Evolutionary conservation across 164 flowering plant species (phyloP).

Genomic region (Aristolochia californica): DNA sequence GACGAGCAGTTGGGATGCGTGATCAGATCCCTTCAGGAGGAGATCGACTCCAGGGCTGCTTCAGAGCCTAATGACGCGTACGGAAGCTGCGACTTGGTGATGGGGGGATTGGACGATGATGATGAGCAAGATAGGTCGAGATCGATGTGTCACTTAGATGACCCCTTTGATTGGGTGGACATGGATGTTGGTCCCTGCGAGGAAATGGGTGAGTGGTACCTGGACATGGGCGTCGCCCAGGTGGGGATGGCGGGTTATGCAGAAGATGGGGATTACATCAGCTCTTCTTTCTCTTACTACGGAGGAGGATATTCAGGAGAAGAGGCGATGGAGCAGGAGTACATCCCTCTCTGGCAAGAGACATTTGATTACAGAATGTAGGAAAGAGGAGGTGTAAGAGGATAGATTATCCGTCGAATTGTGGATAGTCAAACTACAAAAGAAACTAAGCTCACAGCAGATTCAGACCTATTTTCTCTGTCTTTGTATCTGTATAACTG

Average conservation of each 20-base stretch:
- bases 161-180: constrained; percentile 24
- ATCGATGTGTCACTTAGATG: constrained; percentile 2
- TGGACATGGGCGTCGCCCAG: constrained; percentile 18
- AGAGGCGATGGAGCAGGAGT: constrained; percentile 16
- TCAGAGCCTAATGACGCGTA: too few species aligned
- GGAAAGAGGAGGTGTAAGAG: background rate
- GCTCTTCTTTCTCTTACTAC: constrained; percentile 9
- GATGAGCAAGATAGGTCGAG: constrained; percentile 6
- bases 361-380: constrained; percentile 5
- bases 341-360: constrained; percentile 32
- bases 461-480: too few species aligned
- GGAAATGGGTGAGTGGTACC: constrained; percentile 23
- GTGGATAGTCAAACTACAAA: too few species aligned
- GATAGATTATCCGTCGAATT: background rate
- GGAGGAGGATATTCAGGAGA: constrained; percentile 4
- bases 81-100: too few species aligned
- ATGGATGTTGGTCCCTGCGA: constrained; percentile 18
- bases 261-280: constrained; percentile 9
- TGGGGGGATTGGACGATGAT: background rate
- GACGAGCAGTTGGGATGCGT: constrained; percentile 17
- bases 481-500: too few species aligned
- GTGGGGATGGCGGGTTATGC: too few species aligned
- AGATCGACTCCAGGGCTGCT: constrained; percentile 6
- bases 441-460: too few species aligned
- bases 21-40: constrained; percentile 20